Conservation (phyloP, 192 early-diverging fungal species). For the Funneliformis mosseae region DNA sequence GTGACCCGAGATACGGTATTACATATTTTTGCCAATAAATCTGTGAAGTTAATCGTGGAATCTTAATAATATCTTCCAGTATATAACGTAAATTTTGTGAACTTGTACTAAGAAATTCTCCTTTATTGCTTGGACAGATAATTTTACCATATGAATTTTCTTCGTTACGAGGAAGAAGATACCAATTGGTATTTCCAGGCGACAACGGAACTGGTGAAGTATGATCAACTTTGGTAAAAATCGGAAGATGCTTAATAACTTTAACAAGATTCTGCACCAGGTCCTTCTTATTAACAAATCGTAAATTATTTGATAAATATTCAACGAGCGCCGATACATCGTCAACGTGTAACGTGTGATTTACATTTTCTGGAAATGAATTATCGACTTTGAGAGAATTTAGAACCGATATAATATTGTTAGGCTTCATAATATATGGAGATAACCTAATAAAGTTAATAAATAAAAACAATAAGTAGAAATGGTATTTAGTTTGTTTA, state of each 20-base stretch:
- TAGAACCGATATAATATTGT: neutral
- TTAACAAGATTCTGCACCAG: neutral
- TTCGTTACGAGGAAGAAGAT: neutral
- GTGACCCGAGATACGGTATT: neutral
- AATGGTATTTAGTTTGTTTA: no score
- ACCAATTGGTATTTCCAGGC: neutral
- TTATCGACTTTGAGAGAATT: neutral
- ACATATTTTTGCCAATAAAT: neutral
- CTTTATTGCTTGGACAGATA: neutral
- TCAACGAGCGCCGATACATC: neutral
- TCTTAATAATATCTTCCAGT: neutral
- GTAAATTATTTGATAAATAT: neutral
- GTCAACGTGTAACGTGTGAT: neutral
- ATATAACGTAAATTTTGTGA: neutral
- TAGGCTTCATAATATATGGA: neutral
- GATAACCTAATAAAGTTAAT: neutral
- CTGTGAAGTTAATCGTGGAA: neutral
- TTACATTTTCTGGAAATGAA: neutral
- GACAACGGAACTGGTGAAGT: neutral
- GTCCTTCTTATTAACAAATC: neutral
- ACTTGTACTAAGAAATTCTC: neutral
- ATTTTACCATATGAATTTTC: conserved; percentile 5
- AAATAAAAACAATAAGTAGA: no score
- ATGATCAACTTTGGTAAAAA: conserved; percentile 2
- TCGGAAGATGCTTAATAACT: conserved; percentile 15